Evolutionary conservation across 176 grass and related monocot species (phyloP).

Genomic region (Tillandsia fasciculata): DNA sequence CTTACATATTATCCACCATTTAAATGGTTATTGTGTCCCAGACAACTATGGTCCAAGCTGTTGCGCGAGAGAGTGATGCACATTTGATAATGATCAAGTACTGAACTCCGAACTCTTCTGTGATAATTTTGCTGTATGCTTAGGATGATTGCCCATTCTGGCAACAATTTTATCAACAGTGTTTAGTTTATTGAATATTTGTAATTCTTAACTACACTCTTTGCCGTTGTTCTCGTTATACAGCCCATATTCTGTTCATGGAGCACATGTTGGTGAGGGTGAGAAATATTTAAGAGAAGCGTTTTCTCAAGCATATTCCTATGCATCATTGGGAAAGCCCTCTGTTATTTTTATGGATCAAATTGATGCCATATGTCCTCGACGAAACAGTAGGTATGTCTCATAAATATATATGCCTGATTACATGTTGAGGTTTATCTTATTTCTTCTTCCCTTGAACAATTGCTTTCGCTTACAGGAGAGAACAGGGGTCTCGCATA

Average conservation of each 20-base stretch:
- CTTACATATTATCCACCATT: neutral
- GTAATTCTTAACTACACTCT: neutral
- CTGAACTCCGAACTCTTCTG: neutral
- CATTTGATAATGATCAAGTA: conserved; percentile 73
- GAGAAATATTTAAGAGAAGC: conserved; percentile 71
- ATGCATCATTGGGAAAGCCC: conserved; percentile 57
- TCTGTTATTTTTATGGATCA: conserved; percentile 85
- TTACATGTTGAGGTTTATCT: conserved; percentile 10
- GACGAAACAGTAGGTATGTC: conserved; percentile 40
- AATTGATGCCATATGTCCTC: conserved; percentile 87
- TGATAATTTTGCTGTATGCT: neutral
- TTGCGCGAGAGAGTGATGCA: conserved; percentile 63
- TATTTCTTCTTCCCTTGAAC: conserved; percentile 10
- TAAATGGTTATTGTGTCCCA: conserved; percentile 24
- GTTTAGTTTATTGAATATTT: neutral
- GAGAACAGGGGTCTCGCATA: conserved; percentile 60
- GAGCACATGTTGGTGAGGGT: conserved; percentile 73
- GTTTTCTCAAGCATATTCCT: conserved; percentile 58
- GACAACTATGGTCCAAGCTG: conserved; percentile 78
- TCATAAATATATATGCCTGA: neutral
- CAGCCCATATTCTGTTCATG: conserved; percentile 69
- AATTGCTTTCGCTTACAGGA: conserved; percentile 29
- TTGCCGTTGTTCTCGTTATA: neutral
- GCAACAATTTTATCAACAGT: conserved; percentile 1
- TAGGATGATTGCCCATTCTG: neutral